Percentiles rank a stretch among this genome's conserved stretches.
phyloP scores from a whole-genome alignment of 2,329 filamentous ascomycete species.

The Fusarium verticillioides region DNA sequence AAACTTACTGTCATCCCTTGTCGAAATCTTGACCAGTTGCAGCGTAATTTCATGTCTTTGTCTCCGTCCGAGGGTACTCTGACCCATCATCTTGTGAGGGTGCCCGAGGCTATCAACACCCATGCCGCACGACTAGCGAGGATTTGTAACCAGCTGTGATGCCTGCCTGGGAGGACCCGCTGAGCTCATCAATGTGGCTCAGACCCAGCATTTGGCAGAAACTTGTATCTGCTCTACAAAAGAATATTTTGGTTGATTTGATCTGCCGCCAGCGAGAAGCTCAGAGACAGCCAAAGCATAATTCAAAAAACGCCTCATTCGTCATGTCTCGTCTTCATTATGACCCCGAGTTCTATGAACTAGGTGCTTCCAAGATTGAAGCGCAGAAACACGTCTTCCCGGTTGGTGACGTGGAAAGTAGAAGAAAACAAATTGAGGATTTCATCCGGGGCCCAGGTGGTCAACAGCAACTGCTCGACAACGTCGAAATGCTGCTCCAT shows the following conservation, averaged over 20 bases:
- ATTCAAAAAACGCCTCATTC: rapidly evolving
- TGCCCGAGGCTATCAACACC: neutral
- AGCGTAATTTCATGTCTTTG: neutral
- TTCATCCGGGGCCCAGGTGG: neutral
- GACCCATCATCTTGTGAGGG: neutral
- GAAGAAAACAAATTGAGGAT: neutral
- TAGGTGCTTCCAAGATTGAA: neutral
- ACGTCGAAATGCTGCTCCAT: neutral
- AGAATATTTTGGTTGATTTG: no score
- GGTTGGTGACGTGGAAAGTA: neutral
- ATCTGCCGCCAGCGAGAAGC: neutral
- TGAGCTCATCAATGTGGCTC: neutral
- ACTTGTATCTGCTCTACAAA: neutral
- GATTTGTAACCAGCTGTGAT: neutral
- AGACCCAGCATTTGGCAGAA: neutral
- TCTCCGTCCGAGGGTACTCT: neutral
- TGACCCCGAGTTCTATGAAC: neutral
- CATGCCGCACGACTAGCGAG: neutral
- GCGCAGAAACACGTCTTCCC: neutral
- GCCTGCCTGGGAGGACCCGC: neutral
- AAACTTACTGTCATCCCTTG: no score
- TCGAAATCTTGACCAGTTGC: neutral
- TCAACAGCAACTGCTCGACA: neutral
- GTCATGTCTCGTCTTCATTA: neutral
- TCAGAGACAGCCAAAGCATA: neutral